These are phyloP conservation scores for Basidioascus undulatus DNA, from an alignment of 768 basidiomycete genomes.

Conservation along the genomic window DNA sequence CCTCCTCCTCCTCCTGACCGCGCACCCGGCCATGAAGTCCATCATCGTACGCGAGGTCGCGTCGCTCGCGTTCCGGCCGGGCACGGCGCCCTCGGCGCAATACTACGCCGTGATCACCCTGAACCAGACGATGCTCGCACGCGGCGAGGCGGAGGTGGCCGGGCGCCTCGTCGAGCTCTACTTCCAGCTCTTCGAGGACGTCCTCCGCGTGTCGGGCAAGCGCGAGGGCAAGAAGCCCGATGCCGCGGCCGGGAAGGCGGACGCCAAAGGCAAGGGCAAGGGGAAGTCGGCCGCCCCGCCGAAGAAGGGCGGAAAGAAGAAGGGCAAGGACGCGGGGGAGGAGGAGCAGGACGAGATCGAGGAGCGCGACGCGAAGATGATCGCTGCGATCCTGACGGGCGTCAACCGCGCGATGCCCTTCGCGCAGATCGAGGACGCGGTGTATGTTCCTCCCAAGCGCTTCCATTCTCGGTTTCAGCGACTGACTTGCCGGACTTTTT, in stretches of 20 bases:
- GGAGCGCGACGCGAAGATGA: slow-evolving; percentile 51
- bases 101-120: slow-evolving; percentile 88
- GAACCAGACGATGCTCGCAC: slow-evolving; percentile 62
- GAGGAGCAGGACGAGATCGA: slow-evolving; percentile 32
- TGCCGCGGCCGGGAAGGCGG: not conserved
- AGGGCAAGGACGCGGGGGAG: slow-evolving; percentile 15
- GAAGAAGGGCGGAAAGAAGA: slow-evolving; percentile 13
- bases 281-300: slow-evolving; percentile 13
- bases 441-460: slow-evolving; percentile 24
- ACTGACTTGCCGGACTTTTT: not conserved
- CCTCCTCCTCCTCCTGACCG: slow-evolving; percentile 64
- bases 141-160: slow-evolving; percentile 46
- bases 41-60: slow-evolving; percentile 72
- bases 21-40: slow-evolving; percentile 77
- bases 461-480: not conserved
- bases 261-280: slow-evolving; percentile 16
- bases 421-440: slow-evolving; percentile 48
- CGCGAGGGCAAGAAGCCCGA: slow-evolving; percentile 11
- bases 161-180: slow-evolving; percentile 63
- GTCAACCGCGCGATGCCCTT: slow-evolving; percentile 89
- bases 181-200: slow-evolving; percentile 77
- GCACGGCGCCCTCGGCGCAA: slow-evolving; percentile 22
- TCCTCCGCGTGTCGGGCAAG: slow-evolving; percentile 26
- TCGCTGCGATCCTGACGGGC: slow-evolving; percentile 77
- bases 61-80: slow-evolving; percentile 45